Base-by-base conservation (phyloP, 2,329 filamentous ascomycete genomes). In the Aspergillus pseudoviridinutans region DNA sequence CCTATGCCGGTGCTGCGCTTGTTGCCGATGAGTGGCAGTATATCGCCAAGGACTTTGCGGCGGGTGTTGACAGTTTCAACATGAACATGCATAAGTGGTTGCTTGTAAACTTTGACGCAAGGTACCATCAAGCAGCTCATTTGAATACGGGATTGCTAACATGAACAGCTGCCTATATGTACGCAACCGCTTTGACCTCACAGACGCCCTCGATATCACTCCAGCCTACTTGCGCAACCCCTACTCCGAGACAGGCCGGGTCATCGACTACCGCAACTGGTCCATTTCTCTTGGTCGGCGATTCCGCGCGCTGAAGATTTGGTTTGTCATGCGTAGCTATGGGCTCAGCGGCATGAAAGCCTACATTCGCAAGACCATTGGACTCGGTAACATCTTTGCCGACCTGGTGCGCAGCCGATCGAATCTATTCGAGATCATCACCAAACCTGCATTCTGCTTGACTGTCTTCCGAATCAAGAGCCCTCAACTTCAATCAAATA, bases 1-100 rank as follows among this genome's bases (percentile, higher is more conserved):
- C 93, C 0, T 97, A 96, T 74, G 93, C 93, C 0, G 93, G 93
- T 2, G 87, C 91, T 0, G 90, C 92, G 0, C 84, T 97, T 3
- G 79, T 96, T 3, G 87, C 89, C 24, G 88, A 91, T 2, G 91
- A 96, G 73, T 89, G 90, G 74, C 89, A 91, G 61, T 81, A 87
- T 64, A 81, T 91, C 51, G 80, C 87, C 1, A 69, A 78, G 24
- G 77, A 84, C 8, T 81, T 93, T 52, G 70, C 70, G 0, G 77
- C 80, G 1, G 76, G 80, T 24, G 92, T 96, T 71, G 90, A 96
- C 78, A 92, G 88, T 62, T 96, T 96, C 82, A 88, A 96, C 76
- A 86, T 93, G 79, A 97, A 97, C 79, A 89, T 96, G 84, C 92
- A 97, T 82, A 97, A 97, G 79, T 97, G 93, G 93, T 82, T 97